Base-by-base conservation (phyloP, 192 early-diverging fungal species). In the Podila clonocystis region DNA sequence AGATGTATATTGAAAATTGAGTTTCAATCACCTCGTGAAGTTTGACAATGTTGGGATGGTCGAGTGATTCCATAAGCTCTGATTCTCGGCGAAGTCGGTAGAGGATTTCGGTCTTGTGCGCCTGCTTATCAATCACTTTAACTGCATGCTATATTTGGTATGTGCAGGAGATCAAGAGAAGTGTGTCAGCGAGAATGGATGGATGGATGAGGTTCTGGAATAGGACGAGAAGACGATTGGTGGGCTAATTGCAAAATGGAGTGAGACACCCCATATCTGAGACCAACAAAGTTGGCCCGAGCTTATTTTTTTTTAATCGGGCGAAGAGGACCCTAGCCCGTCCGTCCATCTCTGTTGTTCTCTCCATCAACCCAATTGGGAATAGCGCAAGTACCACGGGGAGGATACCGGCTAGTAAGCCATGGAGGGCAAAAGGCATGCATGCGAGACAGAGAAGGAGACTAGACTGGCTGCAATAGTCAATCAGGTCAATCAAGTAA, bases 41-140 rank as follows among this genome's bases (percentile, higher is more conserved):
- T 70, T 92, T 89, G 70, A 98, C 94, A 77, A 98, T 95, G 73
- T 96, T 93, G 34, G 93, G 94, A 67, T 98, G 97, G 60, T 95
- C 86, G 5, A 98, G 89, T 34, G 95, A 88, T 70, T 96, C 94
- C 71, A 98, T 88, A 52, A 96, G 88, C 49, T 82, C 83, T 60
- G 92, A 89, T 73, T 95, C 94, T 20, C 97, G 89, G 48, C 95
- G 91, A 49, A 96, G 86, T 20, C 96, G 88, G n/a, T 82, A 74
- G 57, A 89, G 73, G 58, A 89, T 85, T 36, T 86, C 82, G 13
- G 85, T 36, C 69, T 87, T 86, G 75, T 89, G 86, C 4, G 80
- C 78, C 55, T 80, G 83, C 60, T 87, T 89, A 52, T 89, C 84
- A 49, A 89, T 89, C 50, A 89, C 83, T 71, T 88, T 82, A 30